Conservation (phyloP, 2,329 filamentous ascomycete species). For the Pyrenophora tritici-repentis region DNA sequence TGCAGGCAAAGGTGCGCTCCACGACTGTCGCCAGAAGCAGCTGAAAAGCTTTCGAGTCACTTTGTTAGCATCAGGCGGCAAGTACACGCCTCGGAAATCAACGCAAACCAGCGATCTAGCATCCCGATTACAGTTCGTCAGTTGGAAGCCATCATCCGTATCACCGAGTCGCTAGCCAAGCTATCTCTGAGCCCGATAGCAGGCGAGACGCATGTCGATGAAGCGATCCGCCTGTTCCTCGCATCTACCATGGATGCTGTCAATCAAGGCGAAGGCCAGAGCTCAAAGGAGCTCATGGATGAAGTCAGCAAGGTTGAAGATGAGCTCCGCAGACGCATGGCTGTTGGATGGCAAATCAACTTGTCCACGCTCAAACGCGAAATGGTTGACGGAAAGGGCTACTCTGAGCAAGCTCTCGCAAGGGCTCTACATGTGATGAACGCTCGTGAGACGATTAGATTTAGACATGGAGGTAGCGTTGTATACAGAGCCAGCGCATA, state of each 20-base stretch:
- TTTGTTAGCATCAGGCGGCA: constrained; percentile 96
- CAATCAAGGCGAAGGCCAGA: constrained; percentile 78
- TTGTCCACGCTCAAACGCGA: constrained; percentile 83
- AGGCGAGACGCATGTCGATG: constrained; percentile 90
- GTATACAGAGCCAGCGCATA: constrained; percentile 31
- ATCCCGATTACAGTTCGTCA: constrained; percentile 98
- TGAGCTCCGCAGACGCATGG: constrained; percentile 82
- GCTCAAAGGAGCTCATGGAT: constrained; percentile 86
- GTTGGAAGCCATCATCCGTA: constrained; percentile 94
- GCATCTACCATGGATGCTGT: constrained; percentile 98
- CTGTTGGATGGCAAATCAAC: constrained; percentile 95
- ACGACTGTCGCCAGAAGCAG: constrained; percentile 84
- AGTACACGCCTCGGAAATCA: constrained; percentile 87
- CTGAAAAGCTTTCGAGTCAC: constrained; percentile 94
- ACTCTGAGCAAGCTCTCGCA: constrained; percentile 83
- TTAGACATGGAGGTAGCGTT: constrained; percentile 64
- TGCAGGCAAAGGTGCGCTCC: constrained; percentile 95
- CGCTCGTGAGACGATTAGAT: constrained; percentile 82
- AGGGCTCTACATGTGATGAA: constrained; percentile 85
- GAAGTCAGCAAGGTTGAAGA: constrained; percentile 86
- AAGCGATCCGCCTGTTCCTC: constrained; percentile 95
- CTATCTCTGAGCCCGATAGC: constrained; percentile 83
- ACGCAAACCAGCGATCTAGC: constrained; percentile 85
- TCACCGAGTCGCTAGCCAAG: constrained; percentile 94
- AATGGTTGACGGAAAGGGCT: constrained; percentile 90